Evolutionary conservation across 257 asterid species (phyloP).

Genomic region (Fraxinus pennsylvanica): DNA sequence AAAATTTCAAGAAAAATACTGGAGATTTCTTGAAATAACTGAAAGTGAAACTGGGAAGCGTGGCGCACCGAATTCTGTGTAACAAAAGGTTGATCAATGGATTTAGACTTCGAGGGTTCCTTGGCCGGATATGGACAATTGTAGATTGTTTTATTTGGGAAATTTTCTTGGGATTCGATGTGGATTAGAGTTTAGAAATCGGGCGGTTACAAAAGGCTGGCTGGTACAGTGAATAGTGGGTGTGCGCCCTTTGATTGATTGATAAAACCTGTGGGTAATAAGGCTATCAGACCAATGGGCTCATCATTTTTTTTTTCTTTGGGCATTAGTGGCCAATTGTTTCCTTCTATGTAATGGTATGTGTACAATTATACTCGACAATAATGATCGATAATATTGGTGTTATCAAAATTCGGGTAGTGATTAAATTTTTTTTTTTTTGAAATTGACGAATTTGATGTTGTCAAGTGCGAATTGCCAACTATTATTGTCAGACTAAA

Average conservation of each 20-base stretch:
- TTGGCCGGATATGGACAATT: slow-evolving; percentile 57
- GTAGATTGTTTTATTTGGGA: slow-evolving; percentile 44
- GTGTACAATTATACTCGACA: no score
- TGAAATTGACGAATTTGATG: no score
- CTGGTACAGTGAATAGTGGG: not conserved
- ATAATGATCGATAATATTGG: no score
- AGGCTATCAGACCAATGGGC: slow-evolving; percentile 23
- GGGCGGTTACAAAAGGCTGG: not conserved
- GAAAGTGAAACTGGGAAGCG: slow-evolving; percentile 35
- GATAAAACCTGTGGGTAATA: slow-evolving; percentile 25
- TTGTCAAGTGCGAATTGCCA: no score
- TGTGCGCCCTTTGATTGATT: slow-evolving; percentile 15
- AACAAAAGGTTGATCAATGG: slow-evolving; percentile 20
- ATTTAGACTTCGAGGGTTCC: slow-evolving; percentile 53
- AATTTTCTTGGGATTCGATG: slow-evolving; percentile 33
- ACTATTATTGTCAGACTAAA: no score
- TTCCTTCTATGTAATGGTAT: not conserved
- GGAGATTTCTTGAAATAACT: not conserved
- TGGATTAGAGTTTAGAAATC: not conserved
- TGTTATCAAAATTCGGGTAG: no score
- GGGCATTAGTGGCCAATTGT: not conserved
- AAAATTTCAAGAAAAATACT: not conserved
- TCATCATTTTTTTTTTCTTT: not conserved
- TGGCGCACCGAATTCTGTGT: slow-evolving; percentile 9
- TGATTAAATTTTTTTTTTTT: no score